Evolutionary conservation across 371 early-diverging fungal species (phyloP).

Genomic region (Dipsacomyces acuminosporus): DNA sequence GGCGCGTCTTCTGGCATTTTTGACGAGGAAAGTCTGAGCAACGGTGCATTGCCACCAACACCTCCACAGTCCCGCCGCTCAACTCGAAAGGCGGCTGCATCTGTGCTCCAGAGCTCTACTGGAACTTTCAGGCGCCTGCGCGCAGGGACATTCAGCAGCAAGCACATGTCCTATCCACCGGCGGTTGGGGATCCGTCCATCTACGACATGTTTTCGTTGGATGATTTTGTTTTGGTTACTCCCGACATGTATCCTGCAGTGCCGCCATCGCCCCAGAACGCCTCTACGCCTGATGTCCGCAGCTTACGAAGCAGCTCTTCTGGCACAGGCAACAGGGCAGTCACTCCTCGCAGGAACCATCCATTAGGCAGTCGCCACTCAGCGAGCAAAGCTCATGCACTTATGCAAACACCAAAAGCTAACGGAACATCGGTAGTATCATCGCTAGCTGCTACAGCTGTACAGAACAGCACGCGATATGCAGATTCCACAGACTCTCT

Average conservation of each 20-base stretch:
- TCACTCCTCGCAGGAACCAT: not conserved
- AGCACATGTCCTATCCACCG: conserved; percentile 36
- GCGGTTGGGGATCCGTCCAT: conserved; percentile 4
- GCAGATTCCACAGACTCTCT: conserved; percentile 43
- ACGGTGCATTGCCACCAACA: conserved; percentile 18
- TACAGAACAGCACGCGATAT: conserved; percentile 8
- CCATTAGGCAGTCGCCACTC: not conserved
- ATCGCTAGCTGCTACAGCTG: conserved; percentile 13
- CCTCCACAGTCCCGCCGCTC: conserved; percentile 30
- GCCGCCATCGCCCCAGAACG: conserved; percentile 30
- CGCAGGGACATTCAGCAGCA: conserved; percentile 16
- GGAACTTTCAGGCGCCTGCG: conserved; percentile 41
- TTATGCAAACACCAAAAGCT: conserved; percentile 5
- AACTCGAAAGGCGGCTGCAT: conserved; percentile 39
- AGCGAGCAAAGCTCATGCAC: not conserved
- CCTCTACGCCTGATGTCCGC: conserved; percentile 5
- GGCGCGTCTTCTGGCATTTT: not conserved
- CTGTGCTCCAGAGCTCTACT: conserved; percentile 31
- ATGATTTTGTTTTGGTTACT: conserved; percentile 44
- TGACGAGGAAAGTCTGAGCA: not conserved
- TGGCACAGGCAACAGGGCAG: not conserved
- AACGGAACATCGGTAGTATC: conserved; percentile 6
- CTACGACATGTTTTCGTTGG: conserved; percentile 1
- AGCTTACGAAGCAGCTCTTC: conserved; percentile 11
- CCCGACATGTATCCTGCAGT: conserved; percentile 45